Evolutionary conservation across 2,329 filamentous ascomycete species (phyloP).

Genomic region (Penicillium sp.): DNA sequence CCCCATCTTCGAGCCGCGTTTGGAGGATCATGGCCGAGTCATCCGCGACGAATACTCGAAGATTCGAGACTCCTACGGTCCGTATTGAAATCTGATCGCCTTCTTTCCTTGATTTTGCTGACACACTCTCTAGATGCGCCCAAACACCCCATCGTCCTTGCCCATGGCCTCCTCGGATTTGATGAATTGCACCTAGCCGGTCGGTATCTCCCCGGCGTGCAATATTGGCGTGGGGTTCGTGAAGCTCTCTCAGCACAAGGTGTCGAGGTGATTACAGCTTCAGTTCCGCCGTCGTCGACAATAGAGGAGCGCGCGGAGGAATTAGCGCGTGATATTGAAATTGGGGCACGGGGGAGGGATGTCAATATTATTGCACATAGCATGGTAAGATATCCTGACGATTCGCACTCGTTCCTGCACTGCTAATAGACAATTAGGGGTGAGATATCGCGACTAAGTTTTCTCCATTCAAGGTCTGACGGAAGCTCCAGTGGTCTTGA

Average conservation of each 20-base stretch:
- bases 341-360: slow-evolving; percentile 51
- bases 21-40: slow-evolving; percentile 49
- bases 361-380: slow-evolving; percentile 63
- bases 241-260: slow-evolving; percentile 54
- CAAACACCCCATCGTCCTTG: slow-evolving; percentile 58
- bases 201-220: slow-evolving; percentile 52
- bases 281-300: slow-evolving; percentile 56
- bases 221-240: slow-evolving; percentile 62
- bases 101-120: not conserved
- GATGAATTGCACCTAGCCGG: slow-evolving; percentile 57
- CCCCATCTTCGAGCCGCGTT: slow-evolving; percentile 44
- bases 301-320: slow-evolving; percentile 56
- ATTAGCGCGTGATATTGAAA: slow-evolving; percentile 51
- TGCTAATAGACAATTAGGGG: slow-evolving; percentile 28
- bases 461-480: slow-evolving; percentile 15
- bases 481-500: slow-evolving; percentile 52
- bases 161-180: slow-evolving; percentile 63
- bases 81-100: not conserved
- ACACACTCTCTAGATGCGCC: slow-evolving; percentile 34
- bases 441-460: slow-evolving; percentile 18
- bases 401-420: not conserved
- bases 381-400: slow-evolving; percentile 38
- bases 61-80: slow-evolving; percentile 56
- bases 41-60: slow-evolving; percentile 61
- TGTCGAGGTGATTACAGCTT: slow-evolving; percentile 58